These are phyloP conservation scores for Paracamarosporium sp. DNA, from an alignment of 2,329 filamentous ascomycete genomes.

Conservation along the genomic window DNA sequence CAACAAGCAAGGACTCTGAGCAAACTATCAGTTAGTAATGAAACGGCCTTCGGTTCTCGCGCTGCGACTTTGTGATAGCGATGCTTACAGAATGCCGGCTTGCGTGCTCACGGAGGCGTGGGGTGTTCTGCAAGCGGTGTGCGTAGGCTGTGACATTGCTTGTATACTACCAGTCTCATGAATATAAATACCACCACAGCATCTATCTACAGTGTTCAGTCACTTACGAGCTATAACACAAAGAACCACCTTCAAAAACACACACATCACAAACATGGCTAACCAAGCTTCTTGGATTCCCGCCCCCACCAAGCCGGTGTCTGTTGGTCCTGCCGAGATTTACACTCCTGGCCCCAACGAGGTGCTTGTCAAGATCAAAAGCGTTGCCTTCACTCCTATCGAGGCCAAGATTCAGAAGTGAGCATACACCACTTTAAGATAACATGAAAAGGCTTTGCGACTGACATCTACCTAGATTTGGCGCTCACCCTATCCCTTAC, in stretches of 20 bases:
- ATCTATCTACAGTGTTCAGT: not conserved
- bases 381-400: conserved; percentile 33
- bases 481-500: conserved; percentile 23
- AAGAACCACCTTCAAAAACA: not conserved
- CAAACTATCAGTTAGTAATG: not conserved
- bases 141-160: not conserved
- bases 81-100: not conserved
- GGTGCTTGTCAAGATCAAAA: conserved; percentile 31
- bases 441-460: not conserved
- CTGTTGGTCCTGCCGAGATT: conserved; percentile 9
- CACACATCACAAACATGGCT: conserved; percentile 7
- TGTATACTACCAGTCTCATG: not conserved
- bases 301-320: conserved; percentile 2
- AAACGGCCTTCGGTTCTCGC: not conserved
- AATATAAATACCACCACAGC: conserved; percentile 2
- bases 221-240: not conserved
- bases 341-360: conserved; percentile 15
- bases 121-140: not conserved
- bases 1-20: not conserved
- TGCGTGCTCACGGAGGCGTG: not conserved
- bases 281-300: conserved; percentile 17
- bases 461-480: conserved; percentile 4
- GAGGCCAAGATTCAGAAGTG: conserved; percentile 26
- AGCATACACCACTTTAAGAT: not conserved
- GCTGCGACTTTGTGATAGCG: not conserved